Evolutionary conservation across 1,284 basidiomycete species (phyloP), one percentile per base, ranked within the genome.

Genomic region (Puccinia coronata): DNA sequence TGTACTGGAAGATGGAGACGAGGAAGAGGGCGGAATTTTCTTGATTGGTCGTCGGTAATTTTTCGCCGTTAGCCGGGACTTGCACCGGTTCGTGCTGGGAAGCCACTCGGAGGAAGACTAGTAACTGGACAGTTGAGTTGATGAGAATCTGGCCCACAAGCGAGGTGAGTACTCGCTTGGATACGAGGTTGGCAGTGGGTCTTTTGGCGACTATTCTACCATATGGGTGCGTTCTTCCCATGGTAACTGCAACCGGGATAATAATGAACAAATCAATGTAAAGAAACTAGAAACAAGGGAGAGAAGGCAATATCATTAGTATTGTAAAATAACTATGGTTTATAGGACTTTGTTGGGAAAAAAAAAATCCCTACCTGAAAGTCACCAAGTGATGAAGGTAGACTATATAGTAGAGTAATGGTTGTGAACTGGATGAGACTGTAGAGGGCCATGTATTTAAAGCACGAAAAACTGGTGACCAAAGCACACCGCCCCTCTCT

Each of bases 181-280:
- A 98, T 18, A 99, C 94, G 39, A 99, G 89, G 84, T 94, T 98
- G 0, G 96, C 95, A 0, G 97, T 99, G 6, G 97, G 97, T 61
- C 95, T 90, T 85, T 96, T 96, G 1, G 92, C 91, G 85, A 94
- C 90, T 83, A 99, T 92, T 69, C 90, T 90, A 57, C 92, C 91
- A 87, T 91, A 98, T 0, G 96, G 95, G 71, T 94, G 89, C 6
- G 96, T 98, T 47, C 96, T 90, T 4, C 95, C 96, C 96, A 99
- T 94, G 57, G 95, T 92, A 79, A 99, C 92, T 57, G 96, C 96
- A 80, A 98, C 91, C 0, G 96, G 96, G 72, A 98, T 94, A 84
- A 98, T 98, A 87, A 98, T 94, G 87, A 96, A 95, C 65, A 99
- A 89, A 87, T 99, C 96, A 84, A 99, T 98, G 87, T 98, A 98